A percentile compares a stretch with the other conserved stretches of the same genome.
Conservation (phyloP, 129 eudicot genomes). For the Apium graveolens region DNA sequence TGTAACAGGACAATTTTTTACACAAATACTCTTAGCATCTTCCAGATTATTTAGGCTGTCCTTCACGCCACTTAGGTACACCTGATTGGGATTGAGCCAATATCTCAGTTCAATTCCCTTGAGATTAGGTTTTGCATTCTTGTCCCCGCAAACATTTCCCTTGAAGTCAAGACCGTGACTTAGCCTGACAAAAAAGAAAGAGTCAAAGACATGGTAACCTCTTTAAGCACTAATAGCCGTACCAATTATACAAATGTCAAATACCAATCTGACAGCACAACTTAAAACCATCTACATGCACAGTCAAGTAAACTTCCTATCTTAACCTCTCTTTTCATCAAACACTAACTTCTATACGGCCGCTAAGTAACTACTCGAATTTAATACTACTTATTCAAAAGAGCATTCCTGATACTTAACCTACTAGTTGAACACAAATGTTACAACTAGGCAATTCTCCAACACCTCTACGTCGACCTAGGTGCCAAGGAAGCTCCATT, state of each 20-base stretch:
- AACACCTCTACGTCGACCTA: not conserved
- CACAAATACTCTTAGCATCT: slow-evolving; percentile 69
- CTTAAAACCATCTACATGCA: not conserved
- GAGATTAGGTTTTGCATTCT: slow-evolving; percentile 60
- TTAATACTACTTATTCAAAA: not conserved
- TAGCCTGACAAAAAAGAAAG: slow-evolving; percentile 44
- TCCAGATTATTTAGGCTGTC: slow-evolving; percentile 46
- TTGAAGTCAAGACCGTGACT: slow-evolving; percentile 83
- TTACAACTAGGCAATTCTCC: not conserved
- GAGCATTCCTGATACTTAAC: not conserved
- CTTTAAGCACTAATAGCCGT: not conserved
- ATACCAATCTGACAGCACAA: not conserved
- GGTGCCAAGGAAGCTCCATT: not conserved
- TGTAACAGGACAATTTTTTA: slow-evolving; percentile 84
- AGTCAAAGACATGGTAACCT: not conserved
- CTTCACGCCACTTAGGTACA: slow-evolving; percentile 69
- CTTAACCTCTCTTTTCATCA: not conserved
- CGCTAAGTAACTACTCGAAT: not conserved
- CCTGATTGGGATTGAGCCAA: slow-evolving; percentile 86
- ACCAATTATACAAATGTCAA: not conserved
- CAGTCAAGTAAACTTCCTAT: not conserved
- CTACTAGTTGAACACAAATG: not conserved
- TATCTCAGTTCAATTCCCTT: slow-evolving; percentile 70
- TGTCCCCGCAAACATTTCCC: slow-evolving; percentile 92
- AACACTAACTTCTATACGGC: not conserved